Conservation (phyloP, 352 stramenopile species). For the Lagenidium giganteum region DNA sequence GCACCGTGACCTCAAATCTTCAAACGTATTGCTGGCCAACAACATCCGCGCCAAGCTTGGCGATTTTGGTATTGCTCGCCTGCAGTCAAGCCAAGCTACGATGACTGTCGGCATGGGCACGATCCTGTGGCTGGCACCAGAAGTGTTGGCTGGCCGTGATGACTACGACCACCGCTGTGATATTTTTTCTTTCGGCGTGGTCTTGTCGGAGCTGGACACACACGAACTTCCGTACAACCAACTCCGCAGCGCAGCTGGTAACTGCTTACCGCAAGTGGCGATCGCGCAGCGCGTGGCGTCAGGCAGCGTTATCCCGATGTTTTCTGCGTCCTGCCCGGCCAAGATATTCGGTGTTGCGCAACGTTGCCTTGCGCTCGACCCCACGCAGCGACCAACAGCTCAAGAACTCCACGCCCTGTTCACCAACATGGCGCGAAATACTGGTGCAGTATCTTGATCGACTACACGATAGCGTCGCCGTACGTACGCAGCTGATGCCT, state of each 20-base stretch:
- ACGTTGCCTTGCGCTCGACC: constrained; percentile 10
- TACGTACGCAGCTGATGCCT: too few relatives aligned
- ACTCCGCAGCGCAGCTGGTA: constrained; percentile 6
- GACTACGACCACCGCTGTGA: constrained; percentile 23
- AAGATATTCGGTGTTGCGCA: constrained; percentile 7
- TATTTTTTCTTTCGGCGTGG: constrained; percentile 30
- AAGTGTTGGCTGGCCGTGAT: constrained; percentile 18
- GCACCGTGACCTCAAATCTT: constrained; percentile 24
- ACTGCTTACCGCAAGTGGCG: constrained; percentile 15
- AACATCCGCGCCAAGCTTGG: neutral
- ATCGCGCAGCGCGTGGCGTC: constrained; percentile 21
- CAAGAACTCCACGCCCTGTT: too few relatives aligned
- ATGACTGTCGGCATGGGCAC: neutral
- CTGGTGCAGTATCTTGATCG: too few relatives aligned
- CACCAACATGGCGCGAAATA: too few relatives aligned
- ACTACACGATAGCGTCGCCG: too few relatives aligned
- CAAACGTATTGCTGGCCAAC: constrained; percentile 25
- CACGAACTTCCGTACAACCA: constrained; percentile 31
- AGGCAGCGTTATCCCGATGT: constrained; percentile 5
- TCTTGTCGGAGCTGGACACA: constrained; percentile 37
- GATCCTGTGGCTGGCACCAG: constrained; percentile 21
- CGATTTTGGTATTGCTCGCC: neutral
- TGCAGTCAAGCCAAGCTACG: neutral
- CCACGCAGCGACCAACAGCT: constrained; percentile 6
- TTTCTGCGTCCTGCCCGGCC: neutral